phyloP scores from a whole-genome alignment of 225 moss, liverwort and hornwort genomes.

The Lunularia cruciata region DNA sequence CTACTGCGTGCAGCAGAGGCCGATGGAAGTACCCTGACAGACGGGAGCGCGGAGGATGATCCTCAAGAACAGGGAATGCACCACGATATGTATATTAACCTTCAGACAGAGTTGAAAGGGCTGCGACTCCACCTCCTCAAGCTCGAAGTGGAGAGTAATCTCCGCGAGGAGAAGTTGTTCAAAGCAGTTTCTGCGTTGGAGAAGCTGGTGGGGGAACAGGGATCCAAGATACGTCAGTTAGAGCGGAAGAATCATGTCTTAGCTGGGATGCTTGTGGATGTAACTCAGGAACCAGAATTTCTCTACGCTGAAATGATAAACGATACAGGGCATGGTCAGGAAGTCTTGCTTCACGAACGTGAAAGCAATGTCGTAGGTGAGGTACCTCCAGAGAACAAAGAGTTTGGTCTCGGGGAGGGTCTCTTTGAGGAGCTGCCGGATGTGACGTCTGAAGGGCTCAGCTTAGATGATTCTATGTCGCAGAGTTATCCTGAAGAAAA shows the following conservation, averaged over 20 bases:
- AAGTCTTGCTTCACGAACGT: not conserved
- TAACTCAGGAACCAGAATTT: not conserved
- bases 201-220: constrained; percentile 12
- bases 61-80: not conserved
- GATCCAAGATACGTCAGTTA: constrained; percentile 7
- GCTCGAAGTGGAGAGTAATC: not conserved
- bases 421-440: not conserved
- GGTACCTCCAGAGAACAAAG: not conserved
- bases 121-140: constrained; percentile 3
- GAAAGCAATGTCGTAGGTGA: not conserved
- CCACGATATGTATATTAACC: constrained; percentile 1
- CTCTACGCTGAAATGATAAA: not conserved
- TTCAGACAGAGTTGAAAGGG: constrained; percentile 9
- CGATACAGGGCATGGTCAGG: not conserved
- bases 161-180: not conserved
- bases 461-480: not conserved
- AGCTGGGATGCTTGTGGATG: constrained; percentile 5
- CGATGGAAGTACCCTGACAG: not conserved
- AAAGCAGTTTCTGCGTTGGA: not conserved
- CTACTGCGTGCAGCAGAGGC: not conserved
- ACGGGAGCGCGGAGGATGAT: not conserved
- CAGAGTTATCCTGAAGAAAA: not conserved
- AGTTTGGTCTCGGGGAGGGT: not conserved
- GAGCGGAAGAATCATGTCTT: not conserved
- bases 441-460: not conserved